phyloP scores from a whole-genome alignment of 176 grass and related monocot genomes.

The Coix lacrymajobi region DNA sequence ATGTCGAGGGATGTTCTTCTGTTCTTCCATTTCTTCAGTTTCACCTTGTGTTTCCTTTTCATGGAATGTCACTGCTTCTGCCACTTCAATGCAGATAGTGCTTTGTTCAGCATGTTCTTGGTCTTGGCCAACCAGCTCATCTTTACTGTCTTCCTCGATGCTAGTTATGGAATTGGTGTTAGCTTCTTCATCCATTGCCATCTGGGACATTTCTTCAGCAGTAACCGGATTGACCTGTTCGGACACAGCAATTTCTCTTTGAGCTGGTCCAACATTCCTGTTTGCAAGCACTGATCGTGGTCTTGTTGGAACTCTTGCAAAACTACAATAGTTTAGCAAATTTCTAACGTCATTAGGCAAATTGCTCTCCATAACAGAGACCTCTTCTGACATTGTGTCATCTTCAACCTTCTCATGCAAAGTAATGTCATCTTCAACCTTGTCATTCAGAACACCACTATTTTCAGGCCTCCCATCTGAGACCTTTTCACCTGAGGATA shows the following conservation, averaged over 20 bases:
- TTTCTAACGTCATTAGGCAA: slow-evolving; percentile 15
- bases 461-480: slow-evolving; percentile 22
- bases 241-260: slow-evolving; percentile 20
- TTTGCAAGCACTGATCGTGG: slow-evolving; percentile 49
- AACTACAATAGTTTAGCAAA: slow-evolving; percentile 53
- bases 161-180: slow-evolving; percentile 27
- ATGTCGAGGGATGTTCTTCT: slow-evolving; percentile 34
- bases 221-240: slow-evolving; percentile 35
- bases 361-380: slow-evolving; percentile 18
- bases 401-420: slow-evolving; percentile 30
- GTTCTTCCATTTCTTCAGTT: slow-evolving; percentile 17
- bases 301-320: slow-evolving; percentile 61
- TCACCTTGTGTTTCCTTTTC: slow-evolving; percentile 37
- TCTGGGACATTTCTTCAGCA: slow-evolving; percentile 20
- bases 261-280: slow-evolving; percentile 28
- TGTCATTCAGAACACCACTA: slow-evolving; percentile 27
- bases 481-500: slow-evolving; percentile 22
- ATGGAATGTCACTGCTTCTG: slow-evolving; percentile 23
- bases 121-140: slow-evolving; percentile 22
- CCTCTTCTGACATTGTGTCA: slow-evolving; percentile 17
- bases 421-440: slow-evolving; percentile 29
- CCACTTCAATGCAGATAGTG: slow-evolving; percentile 30
- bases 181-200: slow-evolving; percentile 29
- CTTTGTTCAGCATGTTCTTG: slow-evolving; percentile 26
- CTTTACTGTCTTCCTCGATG: slow-evolving; percentile 26